Conservation (phyloP, 2,329 filamentous ascomycete genomes). For the Thielaviopsis ethacetica region DNA sequence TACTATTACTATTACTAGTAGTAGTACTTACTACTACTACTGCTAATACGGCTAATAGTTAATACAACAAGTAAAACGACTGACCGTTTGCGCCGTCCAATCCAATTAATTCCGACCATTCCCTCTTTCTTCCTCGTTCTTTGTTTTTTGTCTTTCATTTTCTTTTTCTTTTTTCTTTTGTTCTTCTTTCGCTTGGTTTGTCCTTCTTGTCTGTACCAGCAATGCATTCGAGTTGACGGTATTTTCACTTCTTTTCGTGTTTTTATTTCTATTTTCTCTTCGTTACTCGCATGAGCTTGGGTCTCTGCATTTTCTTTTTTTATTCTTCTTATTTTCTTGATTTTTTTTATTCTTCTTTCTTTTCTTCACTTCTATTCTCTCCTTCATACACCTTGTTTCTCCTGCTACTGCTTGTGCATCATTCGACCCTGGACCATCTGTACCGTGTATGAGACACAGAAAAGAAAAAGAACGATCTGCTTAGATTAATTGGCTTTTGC, state of each 20-base stretch:
- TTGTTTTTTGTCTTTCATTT: not conserved
- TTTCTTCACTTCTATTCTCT: not conserved
- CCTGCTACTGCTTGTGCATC: no score
- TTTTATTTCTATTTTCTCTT: not conserved
- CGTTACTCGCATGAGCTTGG: no score
- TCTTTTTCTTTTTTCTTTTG: not conserved
- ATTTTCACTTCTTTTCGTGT: constrained; percentile 2
- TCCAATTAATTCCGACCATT: no score
- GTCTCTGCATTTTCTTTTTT: not conserved
- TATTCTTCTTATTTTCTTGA: not conserved
- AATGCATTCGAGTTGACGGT: not conserved
- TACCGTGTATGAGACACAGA: no score
- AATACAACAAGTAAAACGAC: not conserved
- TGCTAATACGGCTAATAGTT: not conserved
- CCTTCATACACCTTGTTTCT: not conserved
- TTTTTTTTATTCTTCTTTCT: constrained; percentile 1
- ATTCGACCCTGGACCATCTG: no score
- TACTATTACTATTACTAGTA: not conserved
- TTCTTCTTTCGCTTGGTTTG: not conserved
- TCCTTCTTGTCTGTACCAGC: not conserved
- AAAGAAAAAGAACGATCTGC: not conserved
- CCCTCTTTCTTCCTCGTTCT: not conserved
- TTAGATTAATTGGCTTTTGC: not conserved
- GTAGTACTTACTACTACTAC: no score
- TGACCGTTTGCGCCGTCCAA: no score